Base-by-base conservation (phyloP, 2,329 filamentous ascomycete species). In the Phialocephala sp. region DNA sequence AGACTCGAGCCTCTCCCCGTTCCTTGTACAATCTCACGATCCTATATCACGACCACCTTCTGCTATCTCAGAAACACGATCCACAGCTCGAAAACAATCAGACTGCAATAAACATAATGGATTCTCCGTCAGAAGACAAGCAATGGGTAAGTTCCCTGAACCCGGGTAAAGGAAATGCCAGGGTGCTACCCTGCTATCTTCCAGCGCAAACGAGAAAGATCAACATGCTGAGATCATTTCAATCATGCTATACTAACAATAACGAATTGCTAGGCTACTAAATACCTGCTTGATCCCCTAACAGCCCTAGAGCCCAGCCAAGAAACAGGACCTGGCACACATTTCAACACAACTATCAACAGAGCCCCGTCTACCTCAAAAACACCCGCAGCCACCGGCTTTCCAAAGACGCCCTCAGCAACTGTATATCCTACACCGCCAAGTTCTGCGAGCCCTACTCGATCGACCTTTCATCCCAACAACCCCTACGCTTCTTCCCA, bases 201-300 rank as follows among this genome's bases (percentile, higher is more conserved):
- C 60, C 39, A 59, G 54, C 64, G n/a, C 35, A 37, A 6, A 32
- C 27, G 27, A 32, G 27, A 32, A 41, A 41, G 55, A 68, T 63
- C 50, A 64, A 63, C 59, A 52, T 55, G 32, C 50, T 20, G 69
- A 61, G 22, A 54, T 54, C 32, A 57, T 43, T 35, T 57, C 60
- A 22, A 56, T 63, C 35, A 57, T 57, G 11, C 36, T 35, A 57
- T 57, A 4, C 36, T 35, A 22, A 24, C 59, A 45, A 54, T 64
- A 27, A 68, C 54, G 27, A 27, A 39, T 52, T 61, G 4, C 65
- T 74, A 92, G 89, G 88, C 89, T 52, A 81, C 83, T 61, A 84
- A 86, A 73, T 88, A 90, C 74, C 81, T 93, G 54, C 85, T 92
- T 69, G 88, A 91, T 72, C 91, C 90, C 69, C 80, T 93, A 68